A percentile compares a stretch with the other conserved stretches of the same genome.
These are phyloP conservation scores for Xylariales sp. DNA, from an alignment of 2,329 filamentous ascomycete species.

Conservation along the genomic window DNA sequence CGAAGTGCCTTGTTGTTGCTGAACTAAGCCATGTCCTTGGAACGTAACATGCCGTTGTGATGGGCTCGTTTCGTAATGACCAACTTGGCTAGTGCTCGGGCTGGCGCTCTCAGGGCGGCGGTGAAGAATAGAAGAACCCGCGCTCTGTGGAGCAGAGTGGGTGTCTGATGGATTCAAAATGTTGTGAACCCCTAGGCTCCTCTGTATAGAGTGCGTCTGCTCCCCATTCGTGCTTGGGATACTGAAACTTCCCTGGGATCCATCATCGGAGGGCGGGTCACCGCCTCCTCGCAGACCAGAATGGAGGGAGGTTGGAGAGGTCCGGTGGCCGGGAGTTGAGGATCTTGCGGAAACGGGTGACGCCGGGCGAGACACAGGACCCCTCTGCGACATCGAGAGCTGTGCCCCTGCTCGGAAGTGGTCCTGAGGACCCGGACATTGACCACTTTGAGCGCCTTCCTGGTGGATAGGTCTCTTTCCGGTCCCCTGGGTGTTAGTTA, in stretches of 20 bases:
- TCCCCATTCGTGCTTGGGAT: constrained; percentile 24
- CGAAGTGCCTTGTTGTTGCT: constrained; percentile 16
- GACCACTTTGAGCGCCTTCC: constrained; percentile 20
- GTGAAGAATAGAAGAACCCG: constrained; percentile 11
- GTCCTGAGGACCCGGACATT: constrained; percentile 7
- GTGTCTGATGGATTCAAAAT: constrained; percentile 38
- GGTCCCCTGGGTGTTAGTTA: constrained; percentile 17
- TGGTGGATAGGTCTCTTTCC: constrained; percentile 23
- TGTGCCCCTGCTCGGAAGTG: constrained; percentile 7
- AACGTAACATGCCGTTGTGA: constrained; percentile 16
- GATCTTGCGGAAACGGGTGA: constrained; percentile 46
- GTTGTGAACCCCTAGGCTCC: constrained; percentile 36
- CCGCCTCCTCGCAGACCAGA: constrained; percentile 23
- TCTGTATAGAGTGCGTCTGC: constrained; percentile 21
- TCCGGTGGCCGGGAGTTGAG: constrained; percentile 29
- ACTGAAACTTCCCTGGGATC: constrained; percentile 21
- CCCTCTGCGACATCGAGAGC: constrained; percentile 59
- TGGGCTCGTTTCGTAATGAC: constrained; percentile 18
- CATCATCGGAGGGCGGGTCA: constrained; percentile 20
- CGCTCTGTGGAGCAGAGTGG: constrained; percentile 13
- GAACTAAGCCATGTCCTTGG: constrained; percentile 14
- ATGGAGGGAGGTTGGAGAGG: constrained; percentile 21
- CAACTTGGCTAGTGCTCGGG: constrained; percentile 11
- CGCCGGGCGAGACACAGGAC: constrained; percentile 50
- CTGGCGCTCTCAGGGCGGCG: constrained; percentile 11